Evolutionary conservation across 108 stramenopile species (phyloP).

Genomic region (Aurantiochytrium sp.): DNA sequence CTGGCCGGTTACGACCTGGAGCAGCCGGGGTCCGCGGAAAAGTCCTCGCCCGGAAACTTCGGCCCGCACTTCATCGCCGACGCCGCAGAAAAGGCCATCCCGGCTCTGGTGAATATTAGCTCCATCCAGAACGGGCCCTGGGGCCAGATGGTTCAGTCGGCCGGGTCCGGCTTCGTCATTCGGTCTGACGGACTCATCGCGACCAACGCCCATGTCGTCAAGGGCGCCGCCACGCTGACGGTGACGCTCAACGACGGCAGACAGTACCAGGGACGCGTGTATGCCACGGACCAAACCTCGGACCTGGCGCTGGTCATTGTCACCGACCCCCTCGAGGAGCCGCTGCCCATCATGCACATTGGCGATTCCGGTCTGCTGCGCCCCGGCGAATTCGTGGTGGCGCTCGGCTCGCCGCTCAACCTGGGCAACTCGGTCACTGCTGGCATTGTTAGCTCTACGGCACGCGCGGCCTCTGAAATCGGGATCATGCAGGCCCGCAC

Average conservation of each 20-base stretch:
- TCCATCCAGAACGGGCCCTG: slow-evolving; percentile 2
- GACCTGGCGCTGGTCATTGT: slow-evolving; percentile 56
- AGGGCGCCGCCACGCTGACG: slow-evolving; percentile 28
- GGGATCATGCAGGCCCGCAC: slow-evolving; percentile 37
- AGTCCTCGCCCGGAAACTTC: background rate
- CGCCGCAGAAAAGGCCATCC: background rate
- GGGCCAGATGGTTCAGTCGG: slow-evolving; percentile 3
- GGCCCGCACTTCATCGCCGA: slow-evolving; percentile 29
- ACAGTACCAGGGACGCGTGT: slow-evolving; percentile 40
- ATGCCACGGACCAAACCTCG: slow-evolving; percentile 41
- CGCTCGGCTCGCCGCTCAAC: slow-evolving; percentile 53
- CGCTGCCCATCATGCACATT: slow-evolving; percentile 43
- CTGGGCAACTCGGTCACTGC: slow-evolving; percentile 47
- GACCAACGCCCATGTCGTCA: slow-evolving; percentile 58
- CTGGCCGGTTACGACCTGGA: background rate
- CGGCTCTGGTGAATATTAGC: background rate
- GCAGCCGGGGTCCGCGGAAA: background rate
- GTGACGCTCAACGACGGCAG: slow-evolving; percentile 56
- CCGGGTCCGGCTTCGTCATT: slow-evolving; percentile 55
- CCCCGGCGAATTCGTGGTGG: slow-evolving; percentile 56
- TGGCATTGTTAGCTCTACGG: slow-evolving; percentile 51
- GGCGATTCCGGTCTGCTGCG: slow-evolving; percentile 40
- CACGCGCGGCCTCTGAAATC: slow-evolving; percentile 47
- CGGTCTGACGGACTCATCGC: slow-evolving; percentile 48
- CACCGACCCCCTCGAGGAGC: slow-evolving; percentile 3